Conservation (phyloP, 208 protist species). For the Acanthamoeba polyphaga region DNA sequence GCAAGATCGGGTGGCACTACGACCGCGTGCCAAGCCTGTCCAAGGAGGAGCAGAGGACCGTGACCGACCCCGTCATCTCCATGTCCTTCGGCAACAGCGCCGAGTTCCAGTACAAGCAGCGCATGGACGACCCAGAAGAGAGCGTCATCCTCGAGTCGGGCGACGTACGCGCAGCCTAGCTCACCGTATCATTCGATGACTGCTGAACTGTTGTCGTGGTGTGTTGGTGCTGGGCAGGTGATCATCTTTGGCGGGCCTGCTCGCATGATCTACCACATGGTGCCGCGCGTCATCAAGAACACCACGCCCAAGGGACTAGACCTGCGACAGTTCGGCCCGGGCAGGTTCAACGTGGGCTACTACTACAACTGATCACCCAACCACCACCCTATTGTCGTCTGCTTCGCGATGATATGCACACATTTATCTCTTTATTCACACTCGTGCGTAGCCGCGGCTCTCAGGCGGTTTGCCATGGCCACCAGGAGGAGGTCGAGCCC, state of each 20-base stretch:
- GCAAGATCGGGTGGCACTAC: constrained; percentile 60
- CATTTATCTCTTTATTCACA: too few relatives aligned
- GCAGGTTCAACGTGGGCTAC: constrained; percentile 68
- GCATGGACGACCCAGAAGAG: neutral
- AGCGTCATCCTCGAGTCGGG: constrained; percentile 60
- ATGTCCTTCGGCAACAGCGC: constrained; percentile 72
- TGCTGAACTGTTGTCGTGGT: neutral
- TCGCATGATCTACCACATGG: constrained; percentile 65
- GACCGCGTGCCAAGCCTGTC: constrained; percentile 32
- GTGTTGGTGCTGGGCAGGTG: neutral
- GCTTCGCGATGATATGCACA: too few relatives aligned
- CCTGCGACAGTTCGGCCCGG: constrained; percentile 3
- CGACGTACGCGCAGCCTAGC: neutral
- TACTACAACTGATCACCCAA: constrained; percentile 52
- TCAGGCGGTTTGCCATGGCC: too few relatives aligned
- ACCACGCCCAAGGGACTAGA: constrained; percentile 22
- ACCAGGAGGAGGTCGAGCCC: neutral
- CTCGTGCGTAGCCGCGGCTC: too few relatives aligned
- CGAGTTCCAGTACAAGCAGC: constrained; percentile 17
- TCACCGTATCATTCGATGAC: neutral
- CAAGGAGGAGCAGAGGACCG: constrained; percentile 10
- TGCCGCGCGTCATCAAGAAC: constrained; percentile 31
- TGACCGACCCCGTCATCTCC: constrained; percentile 52
- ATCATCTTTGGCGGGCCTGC: constrained; percentile 42
- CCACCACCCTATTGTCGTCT: too few relatives aligned